These are phyloP conservation scores for Phytophthora sp. DNA, from an alignment of 352 stramenopile genomes.

Conservation along the genomic window DNA sequence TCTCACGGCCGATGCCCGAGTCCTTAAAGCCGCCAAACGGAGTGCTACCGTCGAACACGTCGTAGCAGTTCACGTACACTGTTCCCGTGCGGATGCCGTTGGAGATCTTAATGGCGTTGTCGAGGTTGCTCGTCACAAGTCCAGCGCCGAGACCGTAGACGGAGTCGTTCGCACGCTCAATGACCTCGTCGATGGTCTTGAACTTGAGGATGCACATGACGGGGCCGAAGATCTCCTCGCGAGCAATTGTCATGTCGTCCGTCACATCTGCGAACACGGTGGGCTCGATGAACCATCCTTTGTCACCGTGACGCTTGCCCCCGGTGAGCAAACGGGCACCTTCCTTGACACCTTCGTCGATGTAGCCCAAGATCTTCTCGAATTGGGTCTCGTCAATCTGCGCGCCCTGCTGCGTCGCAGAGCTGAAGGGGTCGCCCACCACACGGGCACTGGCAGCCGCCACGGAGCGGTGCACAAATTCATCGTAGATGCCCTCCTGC, in stretches of 20 bases:
- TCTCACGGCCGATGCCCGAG: constrained; percentile 85
- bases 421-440: constrained; percentile 60
- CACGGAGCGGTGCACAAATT: constrained; percentile 77
- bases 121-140: constrained; percentile 90
- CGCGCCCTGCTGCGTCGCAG: constrained; percentile 51
- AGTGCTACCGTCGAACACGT: constrained; percentile 86
- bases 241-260: constrained; percentile 89
- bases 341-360: constrained; percentile 78
- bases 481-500: constrained; percentile 89
- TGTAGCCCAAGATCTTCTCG: constrained; percentile 86
- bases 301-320: constrained; percentile 68
- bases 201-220: constrained; percentile 92
- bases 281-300: constrained; percentile 92
- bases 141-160: constrained; percentile 88
- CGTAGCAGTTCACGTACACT: constrained; percentile 95
- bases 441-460: constrained; percentile 56
- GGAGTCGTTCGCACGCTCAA: constrained; percentile 86
- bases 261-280: constrained; percentile 90
- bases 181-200: constrained; percentile 89
- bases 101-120: constrained; percentile 87
- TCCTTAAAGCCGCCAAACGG: constrained; percentile 91
- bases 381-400: constrained; percentile 79
- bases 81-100: constrained; percentile 90
- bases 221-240: constrained; percentile 94
- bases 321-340: constrained; percentile 86